Evolutionary conservation across 2,329 filamentous ascomycete genomes (phyloP).

Genomic region (Epichloe bromicola): DNA sequence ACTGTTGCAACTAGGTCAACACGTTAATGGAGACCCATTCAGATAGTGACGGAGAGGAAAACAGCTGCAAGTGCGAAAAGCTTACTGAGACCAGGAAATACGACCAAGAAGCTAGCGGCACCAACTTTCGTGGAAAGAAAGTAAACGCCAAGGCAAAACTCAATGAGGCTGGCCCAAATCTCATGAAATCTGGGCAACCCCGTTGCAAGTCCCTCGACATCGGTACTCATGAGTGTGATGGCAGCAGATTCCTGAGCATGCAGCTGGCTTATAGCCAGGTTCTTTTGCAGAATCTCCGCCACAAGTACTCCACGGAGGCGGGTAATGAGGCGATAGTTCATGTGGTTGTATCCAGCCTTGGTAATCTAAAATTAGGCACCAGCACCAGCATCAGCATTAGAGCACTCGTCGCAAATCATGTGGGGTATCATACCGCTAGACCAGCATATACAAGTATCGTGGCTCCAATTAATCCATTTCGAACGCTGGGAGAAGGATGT

Average conservation of each 20-base stretch:
- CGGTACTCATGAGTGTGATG: constrained; percentile 31
- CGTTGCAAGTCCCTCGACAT: constrained; percentile 23
- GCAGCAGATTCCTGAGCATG: constrained; percentile 21
- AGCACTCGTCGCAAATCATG: constrained; percentile 5
- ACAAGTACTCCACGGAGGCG: constrained; percentile 20
- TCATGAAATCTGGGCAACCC: constrained; percentile 17
- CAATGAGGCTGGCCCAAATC: constrained; percentile 20
- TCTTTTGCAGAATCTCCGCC: constrained; percentile 37
- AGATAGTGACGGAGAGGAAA: neutral
- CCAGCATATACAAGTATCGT: constrained; percentile 26
- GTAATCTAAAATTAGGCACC: constrained; percentile 3
- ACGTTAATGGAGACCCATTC: neutral
- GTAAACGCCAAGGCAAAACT: constrained; percentile 8
- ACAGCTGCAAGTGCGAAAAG: neutral
- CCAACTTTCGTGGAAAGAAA: constrained; percentile 5
- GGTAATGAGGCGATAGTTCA: constrained; percentile 18
- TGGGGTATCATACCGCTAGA: constrained; percentile 21
- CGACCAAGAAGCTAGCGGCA: constrained; percentile 13
- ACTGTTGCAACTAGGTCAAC: constrained; percentile 28
- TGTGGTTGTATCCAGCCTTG: constrained; percentile 17
- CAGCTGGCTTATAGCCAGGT: constrained; percentile 17
- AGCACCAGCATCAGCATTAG: neutral
- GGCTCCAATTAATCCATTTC: constrained; percentile 24
- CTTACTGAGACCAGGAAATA: constrained; percentile 55
- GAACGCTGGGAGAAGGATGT: constrained; percentile 10